Evolutionary conservation across 2,329 filamentous ascomycete genomes (phyloP).

Genomic region (Neonectria sp.): DNA sequence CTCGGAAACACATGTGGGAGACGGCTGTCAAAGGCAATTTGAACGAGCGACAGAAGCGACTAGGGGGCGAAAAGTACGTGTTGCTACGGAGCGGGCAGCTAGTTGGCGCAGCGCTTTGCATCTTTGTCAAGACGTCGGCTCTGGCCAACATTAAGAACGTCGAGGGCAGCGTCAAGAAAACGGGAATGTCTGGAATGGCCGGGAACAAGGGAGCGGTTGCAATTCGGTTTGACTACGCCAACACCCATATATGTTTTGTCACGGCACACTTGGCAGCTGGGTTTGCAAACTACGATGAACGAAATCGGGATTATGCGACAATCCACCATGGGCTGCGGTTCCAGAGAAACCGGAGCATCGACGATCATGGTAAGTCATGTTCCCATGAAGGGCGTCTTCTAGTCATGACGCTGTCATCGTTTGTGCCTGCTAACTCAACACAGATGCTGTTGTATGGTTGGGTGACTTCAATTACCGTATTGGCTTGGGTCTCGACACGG

Average conservation of each 20-base stretch:
- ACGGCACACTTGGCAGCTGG: constrained; percentile 97
- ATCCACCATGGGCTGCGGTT: constrained; percentile 91
- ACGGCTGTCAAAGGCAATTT: constrained; percentile 82
- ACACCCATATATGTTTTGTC: constrained; percentile 93
- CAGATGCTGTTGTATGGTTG: constrained; percentile 88
- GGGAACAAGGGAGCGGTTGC: constrained; percentile 98
- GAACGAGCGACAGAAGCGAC: constrained; percentile 77
- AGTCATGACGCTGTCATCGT: not conserved
- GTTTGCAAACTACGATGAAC: constrained; percentile 96
- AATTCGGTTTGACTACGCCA: constrained; percentile 94
- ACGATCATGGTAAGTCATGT: constrained; percentile 79
- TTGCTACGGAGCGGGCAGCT: constrained; percentile 92
- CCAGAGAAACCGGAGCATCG: constrained; percentile 90
- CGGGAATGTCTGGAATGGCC: constrained; percentile 94
- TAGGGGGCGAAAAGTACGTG: constrained; percentile 85
- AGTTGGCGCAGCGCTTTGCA: constrained; percentile 91
- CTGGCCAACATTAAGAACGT: constrained; percentile 94
- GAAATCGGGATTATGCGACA: constrained; percentile 92
- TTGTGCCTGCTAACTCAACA: constrained; percentile 41
- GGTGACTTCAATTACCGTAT: constrained; percentile 99
- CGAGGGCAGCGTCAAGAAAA: constrained; percentile 95
- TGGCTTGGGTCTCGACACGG: constrained; percentile 83
- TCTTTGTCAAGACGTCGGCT: constrained; percentile 87
- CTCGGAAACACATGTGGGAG: constrained; percentile 89
- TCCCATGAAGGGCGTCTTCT: not conserved